A percentile compares a stretch with the other conserved stretches of the same genome.
Evolutionary conservation across 2,329 filamentous ascomycete genomes (phyloP).

Genomic region (Leptographium wingfieldii): DNA sequence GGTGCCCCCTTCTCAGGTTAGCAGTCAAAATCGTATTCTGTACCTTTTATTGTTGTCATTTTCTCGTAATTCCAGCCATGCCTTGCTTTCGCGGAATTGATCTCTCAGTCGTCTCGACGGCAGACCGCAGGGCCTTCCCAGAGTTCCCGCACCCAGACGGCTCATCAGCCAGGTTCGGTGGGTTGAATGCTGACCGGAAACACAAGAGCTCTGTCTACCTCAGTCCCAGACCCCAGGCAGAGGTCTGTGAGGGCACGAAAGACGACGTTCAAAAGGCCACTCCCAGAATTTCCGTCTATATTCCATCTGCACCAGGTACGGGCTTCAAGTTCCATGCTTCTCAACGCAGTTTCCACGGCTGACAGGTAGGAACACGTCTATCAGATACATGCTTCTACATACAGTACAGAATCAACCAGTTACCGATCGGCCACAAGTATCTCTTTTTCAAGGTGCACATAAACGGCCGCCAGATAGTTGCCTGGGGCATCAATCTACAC

Average conservation of each 20-base stretch:
- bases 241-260: not conserved
- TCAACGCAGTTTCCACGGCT: not conserved
- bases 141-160: conserved; percentile 44
- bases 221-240: conserved; percentile 3
- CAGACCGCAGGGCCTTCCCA: conserved; percentile 27
- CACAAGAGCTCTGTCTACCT: not conserved
- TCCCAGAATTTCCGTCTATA: conserved; percentile 40
- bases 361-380: not conserved
- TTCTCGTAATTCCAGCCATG: conserved; percentile 21
- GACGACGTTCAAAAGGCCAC: conserved; percentile 17
- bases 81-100: conserved; percentile 36
- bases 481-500: conserved; percentile 36
- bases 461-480: conserved; percentile 38
- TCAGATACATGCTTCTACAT: conserved; percentile 41
- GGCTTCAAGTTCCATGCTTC: not conserved
- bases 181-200: conserved; percentile 1
- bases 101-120: conserved; percentile 25
- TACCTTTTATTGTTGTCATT: not conserved
- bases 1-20: no score
- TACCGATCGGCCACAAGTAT: conserved; percentile 22
- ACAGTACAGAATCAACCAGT: conserved; percentile 29
- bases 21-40: not conserved
- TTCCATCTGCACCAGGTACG: conserved; percentile 41
- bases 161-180: conserved; percentile 27
- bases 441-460: conserved; percentile 43